Conservation (phyloP, 768 basidiomycete genomes). For the Serendipita sp. region DNA sequence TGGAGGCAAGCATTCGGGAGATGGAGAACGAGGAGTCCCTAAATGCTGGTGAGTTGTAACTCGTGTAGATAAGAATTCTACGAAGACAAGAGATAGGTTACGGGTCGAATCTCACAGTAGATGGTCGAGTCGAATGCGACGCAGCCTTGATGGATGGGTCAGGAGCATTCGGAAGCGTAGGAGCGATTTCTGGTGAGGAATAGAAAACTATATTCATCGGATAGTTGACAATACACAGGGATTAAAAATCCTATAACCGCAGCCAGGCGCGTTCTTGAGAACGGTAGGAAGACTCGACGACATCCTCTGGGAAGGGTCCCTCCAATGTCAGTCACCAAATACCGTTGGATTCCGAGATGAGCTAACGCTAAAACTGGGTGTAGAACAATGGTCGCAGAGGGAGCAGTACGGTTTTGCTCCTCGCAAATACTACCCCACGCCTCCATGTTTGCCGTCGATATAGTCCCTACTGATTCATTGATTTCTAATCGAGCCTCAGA, state of each 20-base stretch:
- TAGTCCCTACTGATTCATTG: conserved; percentile 23
- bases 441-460: not conserved
- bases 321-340: conserved; percentile 33
- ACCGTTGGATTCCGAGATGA: not conserved
- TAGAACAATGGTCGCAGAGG: not conserved
- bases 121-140: conserved; percentile 71
- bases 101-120: conserved; percentile 62
- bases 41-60: conserved; percentile 43
- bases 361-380: not conserved
- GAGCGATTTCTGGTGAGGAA: conserved; percentile 47
- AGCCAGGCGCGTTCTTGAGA: conserved; percentile 41
- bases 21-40: conserved; percentile 53
- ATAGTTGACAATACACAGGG: conserved; percentile 25
- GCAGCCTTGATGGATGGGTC: conserved; percentile 52
- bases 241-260: conserved; percentile 53
- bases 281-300: conserved; percentile 26
- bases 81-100: conserved; percentile 29
- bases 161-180: conserved; percentile 52
- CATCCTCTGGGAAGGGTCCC: conserved; percentile 48
- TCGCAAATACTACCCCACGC: not conserved
- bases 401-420: not conserved
- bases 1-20: conserved; percentile 36
- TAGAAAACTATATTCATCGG: not conserved
- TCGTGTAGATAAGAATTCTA: not conserved
- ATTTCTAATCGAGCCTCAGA: conserved; percentile 32